phyloP scores from a whole-genome alignment of 2,329 filamentous ascomycete species.

The Ophiostoma sp. region DNA sequence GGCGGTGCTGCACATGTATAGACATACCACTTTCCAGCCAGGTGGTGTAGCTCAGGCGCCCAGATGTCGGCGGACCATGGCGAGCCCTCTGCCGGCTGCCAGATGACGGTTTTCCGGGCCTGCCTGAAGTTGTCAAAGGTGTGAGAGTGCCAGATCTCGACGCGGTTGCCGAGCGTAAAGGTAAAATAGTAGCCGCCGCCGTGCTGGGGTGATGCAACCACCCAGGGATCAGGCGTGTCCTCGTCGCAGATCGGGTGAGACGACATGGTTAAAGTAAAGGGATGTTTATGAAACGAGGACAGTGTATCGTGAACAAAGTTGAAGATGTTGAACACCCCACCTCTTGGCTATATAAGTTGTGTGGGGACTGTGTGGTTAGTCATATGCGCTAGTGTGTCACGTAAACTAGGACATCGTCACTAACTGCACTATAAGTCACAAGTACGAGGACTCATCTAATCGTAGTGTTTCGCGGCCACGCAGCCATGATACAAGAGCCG shows the following conservation, averaged over 20 bases:
- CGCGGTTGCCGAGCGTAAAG: slow-evolving; percentile 15
- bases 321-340: slow-evolving; percentile 9
- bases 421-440: background rate
- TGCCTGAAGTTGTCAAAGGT: slow-evolving; percentile 4
- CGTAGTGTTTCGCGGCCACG: no score
- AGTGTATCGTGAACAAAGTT: background rate
- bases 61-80: slow-evolving; percentile 11
- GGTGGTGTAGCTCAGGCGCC: slow-evolving; percentile 9
- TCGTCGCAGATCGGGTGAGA: slow-evolving; percentile 6
- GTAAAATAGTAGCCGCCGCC: slow-evolving; percentile 8
- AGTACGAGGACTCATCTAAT: no score
- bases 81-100: slow-evolving; percentile 7
- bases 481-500: no score
- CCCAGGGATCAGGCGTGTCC: slow-evolving; percentile 10
- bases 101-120: slow-evolving; percentile 9
- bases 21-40: background rate
- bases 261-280: background rate
- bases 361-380: background rate
- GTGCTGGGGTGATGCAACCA: background rate
- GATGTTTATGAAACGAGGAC: background rate
- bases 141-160: slow-evolving; percentile 11
- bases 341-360: slow-evolving; percentile 12
- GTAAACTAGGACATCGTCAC: background rate
- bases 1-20: slow-evolving; percentile 11
- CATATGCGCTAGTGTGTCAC: background rate